A percentile compares a stretch with the other conserved stretches of the same genome.
phyloP scores from a whole-genome alignment of 306 rosid species.

The Lablab purpureus region DNA sequence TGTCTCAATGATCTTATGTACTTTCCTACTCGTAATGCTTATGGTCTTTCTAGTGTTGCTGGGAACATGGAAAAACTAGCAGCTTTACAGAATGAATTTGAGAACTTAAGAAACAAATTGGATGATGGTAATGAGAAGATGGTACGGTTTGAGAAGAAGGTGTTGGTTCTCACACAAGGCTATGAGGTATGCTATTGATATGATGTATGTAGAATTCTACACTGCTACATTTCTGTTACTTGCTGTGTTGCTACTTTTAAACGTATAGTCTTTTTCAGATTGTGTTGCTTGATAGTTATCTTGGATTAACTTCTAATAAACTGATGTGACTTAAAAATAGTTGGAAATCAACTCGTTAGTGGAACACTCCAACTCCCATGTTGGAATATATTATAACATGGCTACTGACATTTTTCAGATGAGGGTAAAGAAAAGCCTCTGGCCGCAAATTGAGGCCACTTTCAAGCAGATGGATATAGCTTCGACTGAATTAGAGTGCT shows the following conservation, averaged over 20 bases:
- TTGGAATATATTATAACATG: slow-evolving; percentile 3
- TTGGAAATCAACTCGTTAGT: background rate
- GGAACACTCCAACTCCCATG: background rate
- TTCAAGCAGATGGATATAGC: slow-evolving; percentile 81
- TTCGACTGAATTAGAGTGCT: slow-evolving; percentile 81
- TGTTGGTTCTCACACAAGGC: slow-evolving; percentile 77
- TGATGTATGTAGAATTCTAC: slow-evolving; percentile 30
- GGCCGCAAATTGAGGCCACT: slow-evolving; percentile 83
- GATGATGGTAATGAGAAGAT: slow-evolving; percentile 79
- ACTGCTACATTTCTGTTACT: slow-evolving; percentile 12
- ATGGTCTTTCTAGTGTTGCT: slow-evolving; percentile 81
- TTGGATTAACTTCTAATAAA: background rate
- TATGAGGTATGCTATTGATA: slow-evolving; percentile 74
- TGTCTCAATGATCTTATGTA: slow-evolving; percentile 82
- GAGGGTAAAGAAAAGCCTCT: slow-evolving; percentile 65
- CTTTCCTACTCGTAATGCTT: slow-evolving; percentile 74
- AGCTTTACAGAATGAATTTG: slow-evolving; percentile 75
- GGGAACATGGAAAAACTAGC: slow-evolving; percentile 82
- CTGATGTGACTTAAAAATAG: background rate
- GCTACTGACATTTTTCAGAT: slow-evolving; percentile 52
- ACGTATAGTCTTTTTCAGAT: background rate
- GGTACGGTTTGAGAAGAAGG: slow-evolving; percentile 75
- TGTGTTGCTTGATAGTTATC: background rate
- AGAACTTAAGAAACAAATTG: slow-evolving; percentile 63
- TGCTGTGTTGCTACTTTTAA: background rate